A percentile compares a stretch with the other conserved stretches of the same genome.
phyloP scores from a whole-genome alignment of 2,329 filamentous ascomycete genomes.

The Aspergillus proliferans region DNA sequence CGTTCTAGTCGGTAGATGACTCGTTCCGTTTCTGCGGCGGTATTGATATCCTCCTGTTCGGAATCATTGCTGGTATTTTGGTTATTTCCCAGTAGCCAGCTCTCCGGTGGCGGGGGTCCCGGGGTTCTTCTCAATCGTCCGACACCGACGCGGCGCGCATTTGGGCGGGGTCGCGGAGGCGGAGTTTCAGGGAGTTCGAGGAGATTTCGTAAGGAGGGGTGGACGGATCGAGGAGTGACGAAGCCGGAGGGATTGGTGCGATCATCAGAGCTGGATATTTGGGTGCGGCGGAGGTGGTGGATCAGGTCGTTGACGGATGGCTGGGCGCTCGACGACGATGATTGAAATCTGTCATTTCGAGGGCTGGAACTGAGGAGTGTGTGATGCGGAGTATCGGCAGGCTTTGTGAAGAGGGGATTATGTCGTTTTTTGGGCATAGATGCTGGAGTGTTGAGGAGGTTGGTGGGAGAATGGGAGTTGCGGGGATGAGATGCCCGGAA shows the following conservation, averaged over 20 bases:
- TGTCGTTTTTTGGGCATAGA: conserved; percentile 46
- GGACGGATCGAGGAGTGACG: conserved; percentile 33
- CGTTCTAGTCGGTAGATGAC: conserved; percentile 29
- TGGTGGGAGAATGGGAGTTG: conserved; percentile 3
- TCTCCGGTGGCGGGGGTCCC: conserved; percentile 42
- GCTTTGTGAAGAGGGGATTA: conserved; percentile 34
- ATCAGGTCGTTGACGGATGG: conserved; percentile 44
- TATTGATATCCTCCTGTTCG: conserved; percentile 5
- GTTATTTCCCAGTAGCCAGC: conserved; percentile 34
- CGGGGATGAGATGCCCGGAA: not conserved
- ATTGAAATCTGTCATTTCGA: conserved; percentile 21
- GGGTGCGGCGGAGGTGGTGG: conserved; percentile 40
- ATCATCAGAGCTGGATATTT: conserved; percentile 22
- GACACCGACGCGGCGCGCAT: conserved; percentile 25
- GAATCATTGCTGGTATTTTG: conserved; percentile 1
- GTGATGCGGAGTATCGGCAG: conserved; percentile 35
- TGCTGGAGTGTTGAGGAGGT: conserved; percentile 5
- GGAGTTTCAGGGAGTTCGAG: conserved; percentile 40
- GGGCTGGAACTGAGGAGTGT: conserved; percentile 26
- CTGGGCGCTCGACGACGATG: conserved; percentile 16
- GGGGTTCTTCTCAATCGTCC: conserved; percentile 32
- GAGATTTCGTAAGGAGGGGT: conserved; percentile 40
- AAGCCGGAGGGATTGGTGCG: conserved; percentile 10
- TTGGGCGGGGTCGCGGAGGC: conserved; percentile 36
- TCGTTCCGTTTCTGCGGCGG: conserved; percentile 11